A percentile compares a stretch with the other conserved stretches of the same genome.
Evolutionary conservation across 352 stramenopile species (phyloP).

Genomic region (Pythium myriotylum): DNA sequence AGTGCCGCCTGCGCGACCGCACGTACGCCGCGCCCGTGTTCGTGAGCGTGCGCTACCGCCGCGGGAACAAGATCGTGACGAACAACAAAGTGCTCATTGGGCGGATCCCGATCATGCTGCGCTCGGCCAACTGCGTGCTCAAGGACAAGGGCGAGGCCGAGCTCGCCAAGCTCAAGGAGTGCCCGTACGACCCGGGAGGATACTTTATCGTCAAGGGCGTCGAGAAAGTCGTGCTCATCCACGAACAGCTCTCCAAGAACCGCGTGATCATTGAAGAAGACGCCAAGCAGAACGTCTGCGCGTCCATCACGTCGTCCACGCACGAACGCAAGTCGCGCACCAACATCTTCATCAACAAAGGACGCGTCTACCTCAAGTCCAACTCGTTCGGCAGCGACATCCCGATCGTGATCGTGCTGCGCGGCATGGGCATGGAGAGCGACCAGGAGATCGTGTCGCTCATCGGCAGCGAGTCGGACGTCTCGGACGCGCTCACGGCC

Average conservation of each 20-base stretch:
- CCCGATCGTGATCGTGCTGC: slow-evolving; percentile 96
- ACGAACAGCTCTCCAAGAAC: slow-evolving; percentile 99
- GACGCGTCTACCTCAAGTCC: slow-evolving; percentile 97
- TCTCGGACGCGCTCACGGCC: slow-evolving; percentile 93
- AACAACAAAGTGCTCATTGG: slow-evolving; percentile 97
- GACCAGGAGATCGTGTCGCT: slow-evolving; percentile 99
- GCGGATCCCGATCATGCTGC: slow-evolving; percentile 98
- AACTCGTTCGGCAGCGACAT: slow-evolving; percentile 98
- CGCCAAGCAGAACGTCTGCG: slow-evolving; percentile 89
- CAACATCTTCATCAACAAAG: slow-evolving; percentile 98
- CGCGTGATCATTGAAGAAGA: slow-evolving; percentile 99
- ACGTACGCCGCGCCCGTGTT: slow-evolving; percentile 99
- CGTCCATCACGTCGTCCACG: slow-evolving; percentile 98
- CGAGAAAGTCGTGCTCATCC: slow-evolving; percentile 99
- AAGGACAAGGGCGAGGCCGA: slow-evolving; percentile 93
- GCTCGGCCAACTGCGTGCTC: slow-evolving; percentile 96
- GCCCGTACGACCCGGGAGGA: slow-evolving; percentile 98
- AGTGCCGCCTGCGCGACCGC: slow-evolving; percentile 98
- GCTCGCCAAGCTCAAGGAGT: slow-evolving; percentile 98
- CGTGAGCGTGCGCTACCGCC: slow-evolving; percentile 98
- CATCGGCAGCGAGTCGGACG: slow-evolving; percentile 92
- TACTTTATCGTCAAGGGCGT: slow-evolving; percentile 99
- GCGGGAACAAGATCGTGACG: slow-evolving; percentile 97
- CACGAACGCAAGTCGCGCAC: slow-evolving; percentile 97
- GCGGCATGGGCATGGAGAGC: slow-evolving; percentile 98